Percentiles rank a stretch among this genome's conserved stretches.
Conservation (phyloP, 805 yeast species). For the Pichia pseudocactophila region DNA sequence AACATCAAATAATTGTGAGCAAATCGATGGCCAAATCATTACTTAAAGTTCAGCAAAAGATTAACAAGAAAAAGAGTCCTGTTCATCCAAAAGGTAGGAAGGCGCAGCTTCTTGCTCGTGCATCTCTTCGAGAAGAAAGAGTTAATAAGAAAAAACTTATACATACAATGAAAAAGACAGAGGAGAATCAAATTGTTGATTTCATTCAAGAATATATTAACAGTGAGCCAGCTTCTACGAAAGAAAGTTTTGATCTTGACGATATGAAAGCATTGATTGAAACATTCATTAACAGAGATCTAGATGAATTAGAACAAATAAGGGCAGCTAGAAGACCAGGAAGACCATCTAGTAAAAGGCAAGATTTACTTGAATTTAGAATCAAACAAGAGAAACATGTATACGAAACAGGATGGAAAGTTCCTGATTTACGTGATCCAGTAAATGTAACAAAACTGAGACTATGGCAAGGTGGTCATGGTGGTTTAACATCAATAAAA, state of each 20-base stretch:
- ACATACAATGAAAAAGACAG: constrained; percentile 49
- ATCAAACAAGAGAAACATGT: constrained; percentile 53
- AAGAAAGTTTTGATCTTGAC: constrained; percentile 39
- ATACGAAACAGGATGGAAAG: constrained; percentile 55
- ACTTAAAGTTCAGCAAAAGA: constrained; percentile 52
- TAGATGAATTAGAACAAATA: constrained; percentile 62
- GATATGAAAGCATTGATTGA: constrained; percentile 57
- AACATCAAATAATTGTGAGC: constrained; percentile 56
- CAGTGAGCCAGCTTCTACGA: constrained; percentile 24
- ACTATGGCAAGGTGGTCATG: constrained; percentile 76
- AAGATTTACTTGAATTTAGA: constrained; percentile 54
- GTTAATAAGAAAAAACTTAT: constrained; percentile 49
- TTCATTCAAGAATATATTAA: constrained; percentile 54
- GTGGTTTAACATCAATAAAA: constrained; percentile 61
- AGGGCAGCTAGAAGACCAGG: constrained; percentile 69
- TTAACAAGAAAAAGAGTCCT: constrained; percentile 44
- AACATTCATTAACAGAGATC: constrained; percentile 58
- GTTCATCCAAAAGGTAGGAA: constrained; percentile 87
- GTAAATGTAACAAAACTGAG: constrained; percentile 51
- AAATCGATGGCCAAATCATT: constrained; percentile 60
- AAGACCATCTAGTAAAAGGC: constrained; percentile 70
- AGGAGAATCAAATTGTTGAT: constrained; percentile 48
- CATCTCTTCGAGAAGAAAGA: constrained; percentile 77
- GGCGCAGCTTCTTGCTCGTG: constrained; percentile 73
- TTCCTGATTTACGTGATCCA: constrained; percentile 63